Percentiles rank a stretch among this genome's conserved stretches.
These are phyloP conservation scores for Lactifluus subvellereus DNA, from an alignment of 768 basidiomycete species.

Conservation along the genomic window DNA sequence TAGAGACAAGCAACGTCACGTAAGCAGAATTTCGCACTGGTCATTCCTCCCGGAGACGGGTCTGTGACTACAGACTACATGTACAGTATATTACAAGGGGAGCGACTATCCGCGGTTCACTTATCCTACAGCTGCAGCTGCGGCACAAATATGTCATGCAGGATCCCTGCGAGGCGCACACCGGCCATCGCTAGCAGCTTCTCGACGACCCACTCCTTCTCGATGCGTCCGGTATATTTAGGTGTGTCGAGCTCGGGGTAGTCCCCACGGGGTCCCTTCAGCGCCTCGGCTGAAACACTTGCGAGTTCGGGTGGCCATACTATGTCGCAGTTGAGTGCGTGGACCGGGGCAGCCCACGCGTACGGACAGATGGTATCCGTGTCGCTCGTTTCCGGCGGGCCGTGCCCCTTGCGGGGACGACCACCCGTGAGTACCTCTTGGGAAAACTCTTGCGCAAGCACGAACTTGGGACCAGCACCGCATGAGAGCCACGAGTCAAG, in stretches of 20 bases:
- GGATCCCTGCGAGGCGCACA: constrained; percentile 71
- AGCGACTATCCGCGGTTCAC: not conserved
- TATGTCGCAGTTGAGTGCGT: constrained; percentile 74
- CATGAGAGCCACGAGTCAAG: constrained; percentile 63
- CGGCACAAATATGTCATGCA: constrained; percentile 65
- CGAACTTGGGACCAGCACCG: constrained; percentile 25
- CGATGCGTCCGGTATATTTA: constrained; percentile 66
- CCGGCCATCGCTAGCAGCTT: constrained; percentile 78
- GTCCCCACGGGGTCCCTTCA: constrained; percentile 23
- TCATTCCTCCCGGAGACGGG: no score
- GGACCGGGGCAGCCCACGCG: constrained; percentile 68
- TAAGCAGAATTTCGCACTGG: no score
- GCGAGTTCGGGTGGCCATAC: constrained; percentile 71
- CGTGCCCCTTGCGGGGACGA: constrained; percentile 2
- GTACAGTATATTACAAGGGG: not conserved
- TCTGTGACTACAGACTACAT: no score
- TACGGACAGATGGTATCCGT: constrained; percentile 66
- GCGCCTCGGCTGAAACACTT: constrained; percentile 10
- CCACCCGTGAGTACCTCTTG: not conserved
- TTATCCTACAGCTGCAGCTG: not conserved
- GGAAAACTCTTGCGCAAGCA: not conserved
- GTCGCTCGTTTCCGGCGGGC: constrained; percentile 33
- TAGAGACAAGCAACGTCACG: not conserved
- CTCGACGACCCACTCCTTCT: constrained; percentile 66
- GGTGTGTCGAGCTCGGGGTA: constrained; percentile 78